phyloP scores from a whole-genome alignment of 192 early-diverging fungal species.

The Haplosporangium gracile region DNA sequence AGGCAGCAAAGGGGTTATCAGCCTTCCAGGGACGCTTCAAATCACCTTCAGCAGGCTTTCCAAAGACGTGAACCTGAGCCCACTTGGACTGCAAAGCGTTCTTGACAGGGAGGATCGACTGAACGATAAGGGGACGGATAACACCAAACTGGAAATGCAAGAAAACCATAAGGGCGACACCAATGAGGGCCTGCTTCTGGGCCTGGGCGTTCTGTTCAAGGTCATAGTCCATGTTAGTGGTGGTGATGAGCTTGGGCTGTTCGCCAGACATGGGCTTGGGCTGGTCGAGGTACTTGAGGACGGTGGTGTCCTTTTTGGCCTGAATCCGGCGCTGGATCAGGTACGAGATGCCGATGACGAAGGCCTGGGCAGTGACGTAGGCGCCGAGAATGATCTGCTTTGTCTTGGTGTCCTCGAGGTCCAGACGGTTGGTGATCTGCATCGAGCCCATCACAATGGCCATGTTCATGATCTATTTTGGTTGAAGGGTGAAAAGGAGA shows the following conservation, averaged over 20 bases:
- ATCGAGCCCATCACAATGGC: slow-evolving; percentile 74
- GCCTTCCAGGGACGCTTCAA: slow-evolving; percentile 89
- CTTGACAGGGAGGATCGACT: slow-evolving; percentile 84
- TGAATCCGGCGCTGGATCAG: slow-evolving; percentile 61
- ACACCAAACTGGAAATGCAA: slow-evolving; percentile 92
- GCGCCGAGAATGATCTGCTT: slow-evolving; percentile 66
- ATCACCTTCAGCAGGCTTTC: slow-evolving; percentile 79
- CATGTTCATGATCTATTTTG: slow-evolving; percentile 60
- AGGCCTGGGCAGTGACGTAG: slow-evolving; percentile 70
- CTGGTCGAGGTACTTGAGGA: slow-evolving; percentile 84
- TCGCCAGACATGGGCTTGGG: slow-evolving; percentile 65
- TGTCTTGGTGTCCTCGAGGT: slow-evolving; percentile 75
- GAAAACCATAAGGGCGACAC: slow-evolving; percentile 77
- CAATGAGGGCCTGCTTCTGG: slow-evolving; percentile 78
- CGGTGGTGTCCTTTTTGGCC: slow-evolving; percentile 87
- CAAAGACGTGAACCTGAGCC: slow-evolving; percentile 85
- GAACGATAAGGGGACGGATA: slow-evolving; percentile 89
- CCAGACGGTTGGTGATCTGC: slow-evolving; percentile 72
- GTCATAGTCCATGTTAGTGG: slow-evolving; percentile 85
- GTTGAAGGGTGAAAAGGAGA: neutral
- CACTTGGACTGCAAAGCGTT: slow-evolving; percentile 77
- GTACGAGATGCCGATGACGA: slow-evolving; percentile 62
- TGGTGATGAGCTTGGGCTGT: slow-evolving; percentile 67
- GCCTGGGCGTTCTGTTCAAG: slow-evolving; percentile 73
- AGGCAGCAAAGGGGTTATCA: slow-evolving; percentile 77